A percentile compares a stretch with the other conserved stretches of the same genome.
These are phyloP conservation scores for Limonomyces culmigenus DNA, from an alignment of 1,284 basidiomycete genomes.

Conservation along the genomic window DNA sequence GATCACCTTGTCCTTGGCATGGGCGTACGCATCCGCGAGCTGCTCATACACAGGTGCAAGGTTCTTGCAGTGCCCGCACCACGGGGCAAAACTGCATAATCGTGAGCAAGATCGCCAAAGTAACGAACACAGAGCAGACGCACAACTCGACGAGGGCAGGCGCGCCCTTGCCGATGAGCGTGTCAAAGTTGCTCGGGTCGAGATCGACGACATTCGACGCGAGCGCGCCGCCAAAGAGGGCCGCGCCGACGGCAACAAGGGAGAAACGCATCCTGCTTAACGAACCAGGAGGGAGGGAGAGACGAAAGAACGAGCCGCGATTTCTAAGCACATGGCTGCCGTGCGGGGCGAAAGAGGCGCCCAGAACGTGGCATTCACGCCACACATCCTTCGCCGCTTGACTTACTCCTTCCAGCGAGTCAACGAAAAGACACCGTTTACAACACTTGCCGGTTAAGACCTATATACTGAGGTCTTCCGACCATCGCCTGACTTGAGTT, in stretches of 20 bases:
- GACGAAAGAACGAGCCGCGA: slow-evolving; percentile 3
- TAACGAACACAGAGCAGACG: too few species aligned
- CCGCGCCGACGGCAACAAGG: slow-evolving; percentile 36
- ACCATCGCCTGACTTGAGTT: too few species aligned
- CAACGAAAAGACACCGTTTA: too few species aligned
- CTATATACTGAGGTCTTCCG: too few species aligned
- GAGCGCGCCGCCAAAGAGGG: slow-evolving; percentile 32
- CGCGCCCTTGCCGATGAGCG: slow-evolving; percentile 57
- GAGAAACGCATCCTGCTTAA: slow-evolving; percentile 54
- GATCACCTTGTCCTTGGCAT: slow-evolving; percentile 66
- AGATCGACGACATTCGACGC: slow-evolving; percentile 80
- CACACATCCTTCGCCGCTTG: too few species aligned
- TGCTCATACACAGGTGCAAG: slow-evolving; percentile 82
- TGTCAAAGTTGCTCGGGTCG: slow-evolving; percentile 59
- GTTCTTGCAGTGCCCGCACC: slow-evolving; percentile 83
- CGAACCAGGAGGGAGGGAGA: slow-evolving; percentile 9
- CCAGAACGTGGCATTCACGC: too few species aligned
- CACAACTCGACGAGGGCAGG: slow-evolving; percentile 83
- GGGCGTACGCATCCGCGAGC: slow-evolving; percentile 71
- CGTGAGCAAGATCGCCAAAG: too few species aligned
- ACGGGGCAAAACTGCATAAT: slow-evolving; percentile 55
- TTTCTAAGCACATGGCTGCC: too few species aligned
- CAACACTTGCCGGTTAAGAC: too few species aligned
- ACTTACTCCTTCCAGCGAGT: too few species aligned
- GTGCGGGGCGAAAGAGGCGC: too few species aligned